These are phyloP conservation scores for Scorias spongiosa DNA, from an alignment of 2,329 filamentous ascomycete genomes.

Conservation along the genomic window DNA sequence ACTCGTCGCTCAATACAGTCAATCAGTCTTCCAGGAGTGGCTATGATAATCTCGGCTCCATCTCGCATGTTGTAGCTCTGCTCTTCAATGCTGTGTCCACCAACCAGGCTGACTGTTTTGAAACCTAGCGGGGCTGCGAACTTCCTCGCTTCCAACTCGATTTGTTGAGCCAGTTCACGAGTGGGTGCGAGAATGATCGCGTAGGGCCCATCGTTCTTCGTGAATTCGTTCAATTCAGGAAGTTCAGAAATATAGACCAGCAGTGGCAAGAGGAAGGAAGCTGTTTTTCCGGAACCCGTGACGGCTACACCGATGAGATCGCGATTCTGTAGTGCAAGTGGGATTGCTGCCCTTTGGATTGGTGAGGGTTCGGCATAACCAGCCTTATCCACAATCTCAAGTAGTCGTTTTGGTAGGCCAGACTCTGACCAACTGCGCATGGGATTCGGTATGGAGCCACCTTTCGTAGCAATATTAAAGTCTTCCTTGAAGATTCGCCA, in stretches of 20 bases:
- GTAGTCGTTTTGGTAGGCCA: constrained; percentile 55
- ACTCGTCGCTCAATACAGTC: constrained; percentile 92
- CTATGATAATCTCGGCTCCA: constrained; percentile 93
- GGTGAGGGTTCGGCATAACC: constrained; percentile 86
- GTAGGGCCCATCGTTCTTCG: constrained; percentile 90
- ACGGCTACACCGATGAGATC: constrained; percentile 98
- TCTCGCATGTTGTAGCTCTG: constrained; percentile 81
- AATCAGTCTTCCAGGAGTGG: constrained; percentile 91
- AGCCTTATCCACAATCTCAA: constrained; percentile 68
- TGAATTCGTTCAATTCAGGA: constrained; percentile 66
- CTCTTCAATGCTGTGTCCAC: constrained; percentile 88
- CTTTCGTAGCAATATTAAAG: constrained; percentile 91
- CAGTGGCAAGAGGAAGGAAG: constrained; percentile 80
- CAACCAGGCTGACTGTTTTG: constrained; percentile 92
- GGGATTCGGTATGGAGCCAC: constrained; percentile 79
- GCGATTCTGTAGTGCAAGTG: constrained; percentile 78
- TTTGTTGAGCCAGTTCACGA: constrained; percentile 93
- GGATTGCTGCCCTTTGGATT: constrained; percentile 87
- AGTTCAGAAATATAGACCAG: constrained; percentile 89
- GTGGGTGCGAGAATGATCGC: constrained; percentile 95
- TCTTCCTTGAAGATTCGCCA: constrained; percentile 99
- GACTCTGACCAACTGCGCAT: constrained; percentile 94
- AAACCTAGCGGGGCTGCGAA: constrained; percentile 85
- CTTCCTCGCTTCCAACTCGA: constrained; percentile 83
- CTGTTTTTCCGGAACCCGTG: constrained; percentile 96